Percentiles rank a stretch among this genome's conserved stretches.
These are phyloP conservation scores for Cubamyces lactineus DNA, from an alignment of 768 basidiomycete species.

Conservation along the genomic window DNA sequence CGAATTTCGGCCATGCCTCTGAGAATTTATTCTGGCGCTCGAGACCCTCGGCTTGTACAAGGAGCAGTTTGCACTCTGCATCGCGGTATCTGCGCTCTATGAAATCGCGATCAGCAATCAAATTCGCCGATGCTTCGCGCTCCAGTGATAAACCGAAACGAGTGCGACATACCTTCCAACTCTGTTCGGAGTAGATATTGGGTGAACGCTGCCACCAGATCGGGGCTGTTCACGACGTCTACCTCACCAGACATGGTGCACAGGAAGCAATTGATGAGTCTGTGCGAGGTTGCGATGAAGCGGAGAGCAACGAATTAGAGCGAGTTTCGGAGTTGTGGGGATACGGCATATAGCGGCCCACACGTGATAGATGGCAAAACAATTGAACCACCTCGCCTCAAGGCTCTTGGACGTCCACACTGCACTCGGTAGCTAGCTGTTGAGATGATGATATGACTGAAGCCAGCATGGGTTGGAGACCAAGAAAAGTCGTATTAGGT, in stretches of 20 bases:
- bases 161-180: constrained; percentile 1
- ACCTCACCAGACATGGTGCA: not conserved
- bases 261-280: too few species aligned
- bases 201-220: constrained; percentile 12
- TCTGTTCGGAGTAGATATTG: not conserved
- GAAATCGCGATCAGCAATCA: not conserved
- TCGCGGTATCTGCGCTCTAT: constrained; percentile 18
- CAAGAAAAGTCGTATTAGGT: constrained; percentile 10
- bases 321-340: too few species aligned
- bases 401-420: too few species aligned
- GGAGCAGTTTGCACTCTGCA: constrained; percentile 10
- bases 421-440: too few species aligned
- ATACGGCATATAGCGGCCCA: too few species aligned
- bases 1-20: constrained; percentile 3
- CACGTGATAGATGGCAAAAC: too few species aligned
- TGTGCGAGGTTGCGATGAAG: too few species aligned
- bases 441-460: not conserved
- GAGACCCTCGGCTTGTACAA: constrained; percentile 1
- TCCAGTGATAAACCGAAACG: not conserved
- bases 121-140: not conserved
- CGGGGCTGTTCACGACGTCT: constrained; percentile 16
- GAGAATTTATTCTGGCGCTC: constrained; percentile 3
- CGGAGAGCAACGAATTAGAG: too few species aligned
- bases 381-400: too few species aligned
- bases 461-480: not conserved